These are phyloP conservation scores for Carallia pectinifolia DNA, from an alignment of 345 rosid genomes.

Conservation along the genomic window DNA sequence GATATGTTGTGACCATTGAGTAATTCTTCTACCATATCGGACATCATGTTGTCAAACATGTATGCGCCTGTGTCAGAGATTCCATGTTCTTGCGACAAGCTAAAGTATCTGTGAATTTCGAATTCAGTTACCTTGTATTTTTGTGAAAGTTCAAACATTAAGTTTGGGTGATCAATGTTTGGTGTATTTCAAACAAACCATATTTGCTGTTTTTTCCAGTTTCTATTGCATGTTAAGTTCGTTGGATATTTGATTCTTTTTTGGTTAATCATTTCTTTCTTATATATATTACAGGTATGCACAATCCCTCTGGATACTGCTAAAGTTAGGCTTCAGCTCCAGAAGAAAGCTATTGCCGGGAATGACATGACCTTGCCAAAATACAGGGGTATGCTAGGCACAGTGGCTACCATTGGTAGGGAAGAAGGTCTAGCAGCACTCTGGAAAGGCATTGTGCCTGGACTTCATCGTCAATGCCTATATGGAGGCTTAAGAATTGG, in stretches of 20 bases:
- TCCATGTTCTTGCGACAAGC: too few relatives aligned
- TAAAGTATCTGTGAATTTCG: too few relatives aligned
- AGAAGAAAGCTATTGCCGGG: conserved; percentile 60
- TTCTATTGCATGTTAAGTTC: neutral
- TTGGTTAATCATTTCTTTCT: conserved; percentile 9
- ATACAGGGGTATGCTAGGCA: conserved; percentile 89
- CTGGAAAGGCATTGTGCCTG: conserved; percentile 96
- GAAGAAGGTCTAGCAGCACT: conserved; percentile 92
- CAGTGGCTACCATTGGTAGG: conserved; percentile 84
- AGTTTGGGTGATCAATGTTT: too few relatives aligned
- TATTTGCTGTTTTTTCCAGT: neutral
- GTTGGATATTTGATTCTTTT: neutral
- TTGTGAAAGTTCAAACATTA: too few relatives aligned
- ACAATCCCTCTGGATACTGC: conserved; percentile 99
- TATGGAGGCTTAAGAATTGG: conserved; percentile 98
- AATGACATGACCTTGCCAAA: conserved; percentile 61
- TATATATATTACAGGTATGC: conserved; percentile 54
- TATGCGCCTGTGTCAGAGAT: too few relatives aligned
- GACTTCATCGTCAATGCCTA: conserved; percentile 91
- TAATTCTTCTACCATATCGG: too few relatives aligned
- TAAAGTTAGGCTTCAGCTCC: conserved; percentile 99
- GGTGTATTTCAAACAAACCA: too few relatives aligned
- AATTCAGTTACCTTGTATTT: too few relatives aligned
- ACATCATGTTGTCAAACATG: too few relatives aligned
- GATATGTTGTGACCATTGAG: too few relatives aligned